Evolutionary conservation across 2,329 filamentous ascomycete species (phyloP), one percentile per base, ranked within the genome.

Genomic region (Ophiostoma montium): DNA sequence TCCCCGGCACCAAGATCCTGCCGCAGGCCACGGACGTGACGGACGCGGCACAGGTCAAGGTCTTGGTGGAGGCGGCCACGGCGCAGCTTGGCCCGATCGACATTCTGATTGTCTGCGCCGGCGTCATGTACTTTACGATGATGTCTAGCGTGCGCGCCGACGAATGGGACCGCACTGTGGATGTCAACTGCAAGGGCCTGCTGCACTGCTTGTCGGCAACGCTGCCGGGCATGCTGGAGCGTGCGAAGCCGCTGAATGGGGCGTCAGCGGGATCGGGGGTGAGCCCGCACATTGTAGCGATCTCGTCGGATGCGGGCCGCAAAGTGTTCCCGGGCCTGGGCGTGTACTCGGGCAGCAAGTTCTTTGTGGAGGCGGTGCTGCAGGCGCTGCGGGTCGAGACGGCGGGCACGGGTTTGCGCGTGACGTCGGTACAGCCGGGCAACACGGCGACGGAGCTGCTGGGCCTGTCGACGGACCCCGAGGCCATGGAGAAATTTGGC

Each of bases 121-220:
- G 85, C 33, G 85, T 90, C 60, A 90, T 90, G 85, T 90, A 90
- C 67, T 90, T 80, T 65, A 89, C 85, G 49, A 80, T 89, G 79
- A 89, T 90, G 85, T 77, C 80, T 50, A 89, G 88, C 60, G 74
- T 69, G 15, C 74, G 83, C 54, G 75, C 70, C 0, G 82, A 85
- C 5, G 80, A 90, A 58, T 90, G 85, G 85, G 80, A 88, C 54
- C 81, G 76, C 51, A 89, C 84, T 0, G 84, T 90, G 38, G 85
- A 89, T 57, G 83, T 90, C 56, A 90, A 90, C 68, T 89, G 85
- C 77, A 89, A 89, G 65, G 85, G 85, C 35, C 72, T 90, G 1
- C 68, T 89, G 48, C 74, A 90, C 69, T 81, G 79, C 55, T 70
- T 90, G 3, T 75, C 82, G 0, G 73, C 81, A 1, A 78, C 76